Percentiles rank a stretch among this genome's conserved stretches.
These are phyloP conservation scores for Fusarium hainanense DNA, from an alignment of 2,329 filamentous ascomycete genomes.

Conservation along the genomic window DNA sequence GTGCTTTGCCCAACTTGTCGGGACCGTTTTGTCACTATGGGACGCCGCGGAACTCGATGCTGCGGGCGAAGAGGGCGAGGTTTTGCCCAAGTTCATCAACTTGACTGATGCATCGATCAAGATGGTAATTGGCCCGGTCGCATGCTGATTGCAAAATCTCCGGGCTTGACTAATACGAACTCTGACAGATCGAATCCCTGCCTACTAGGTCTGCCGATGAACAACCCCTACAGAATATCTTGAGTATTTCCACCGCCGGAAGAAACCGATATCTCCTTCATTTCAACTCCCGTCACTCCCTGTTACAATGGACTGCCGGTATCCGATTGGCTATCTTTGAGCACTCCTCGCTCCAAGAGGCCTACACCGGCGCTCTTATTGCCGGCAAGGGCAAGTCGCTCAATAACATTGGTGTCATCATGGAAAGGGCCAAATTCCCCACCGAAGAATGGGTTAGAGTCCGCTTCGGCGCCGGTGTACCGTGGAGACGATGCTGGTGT, in stretches of 20 bases:
- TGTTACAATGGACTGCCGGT: conserved; percentile 95
- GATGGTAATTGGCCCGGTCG: conserved; percentile 73
- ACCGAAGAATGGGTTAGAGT: conserved; percentile 95
- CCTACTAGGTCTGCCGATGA: conserved; percentile 82
- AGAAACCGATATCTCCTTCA: conserved; percentile 95
- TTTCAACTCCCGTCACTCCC: conserved; percentile 92
- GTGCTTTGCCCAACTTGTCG: conserved; percentile 96
- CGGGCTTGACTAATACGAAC: conserved; percentile 33
- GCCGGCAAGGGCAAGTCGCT: conserved; percentile 90
- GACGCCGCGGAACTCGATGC: conserved; percentile 92
- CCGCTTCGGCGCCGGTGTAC: conserved; percentile 92
- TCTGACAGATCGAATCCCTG: conserved; percentile 80
- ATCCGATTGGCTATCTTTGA: conserved; percentile 96
- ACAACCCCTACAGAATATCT: conserved; percentile 89
- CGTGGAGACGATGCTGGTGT: conserved; percentile 97
- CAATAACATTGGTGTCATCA: conserved; percentile 90
- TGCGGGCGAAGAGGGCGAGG: conserved; percentile 84
- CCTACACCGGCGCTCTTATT: conserved; percentile 94
- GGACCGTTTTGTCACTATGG: conserved; percentile 95
- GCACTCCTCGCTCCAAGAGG: conserved; percentile 91
- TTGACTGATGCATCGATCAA: conserved; percentile 97
- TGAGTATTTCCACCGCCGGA: conserved; percentile 94
- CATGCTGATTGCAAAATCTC: conserved; percentile 2
- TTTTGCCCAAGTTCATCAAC: conserved; percentile 93
- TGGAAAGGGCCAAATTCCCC: conserved; percentile 81